Evolutionary conservation across 306 rosid genomes (phyloP).

Genomic region (Dalbergia oliveri): DNA sequence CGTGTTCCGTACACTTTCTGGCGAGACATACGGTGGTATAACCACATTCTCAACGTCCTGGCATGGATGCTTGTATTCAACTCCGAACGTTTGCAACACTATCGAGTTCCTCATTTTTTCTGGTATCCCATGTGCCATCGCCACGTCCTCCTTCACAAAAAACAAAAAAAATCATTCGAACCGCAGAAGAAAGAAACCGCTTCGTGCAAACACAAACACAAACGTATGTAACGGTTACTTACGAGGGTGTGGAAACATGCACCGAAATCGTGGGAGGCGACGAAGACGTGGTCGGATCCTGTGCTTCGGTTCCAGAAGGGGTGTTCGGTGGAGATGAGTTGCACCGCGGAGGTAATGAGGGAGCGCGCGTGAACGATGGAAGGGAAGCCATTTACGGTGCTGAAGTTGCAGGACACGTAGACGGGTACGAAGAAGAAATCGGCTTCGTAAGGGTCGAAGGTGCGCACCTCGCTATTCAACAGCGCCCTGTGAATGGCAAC

Average conservation of each 20-base stretch:
- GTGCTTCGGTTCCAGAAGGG: slow-evolving; percentile 69
- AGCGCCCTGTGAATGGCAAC: slow-evolving; percentile 84
- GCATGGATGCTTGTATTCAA: slow-evolving; percentile 65
- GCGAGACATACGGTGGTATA: slow-evolving; percentile 74
- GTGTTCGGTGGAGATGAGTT: slow-evolving; percentile 51
- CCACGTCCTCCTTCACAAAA: slow-evolving; percentile 67
- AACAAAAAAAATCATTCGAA: neutral
- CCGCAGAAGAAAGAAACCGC: neutral
- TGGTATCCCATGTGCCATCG: slow-evolving; percentile 66
- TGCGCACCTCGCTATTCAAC: slow-evolving; percentile 63
- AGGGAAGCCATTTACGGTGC: slow-evolving; percentile 82
- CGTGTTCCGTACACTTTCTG: slow-evolving; percentile 53
- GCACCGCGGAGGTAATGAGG: slow-evolving; percentile 68
- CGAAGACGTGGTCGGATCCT: slow-evolving; percentile 82
- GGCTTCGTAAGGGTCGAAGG: slow-evolving; percentile 75
- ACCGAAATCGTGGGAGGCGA: slow-evolving; percentile 83
- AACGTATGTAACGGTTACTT: neutral
- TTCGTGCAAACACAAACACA: neutral
- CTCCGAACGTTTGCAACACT: slow-evolving; percentile 78
- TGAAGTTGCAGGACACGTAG: slow-evolving; percentile 93
- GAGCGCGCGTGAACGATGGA: slow-evolving; percentile 78
- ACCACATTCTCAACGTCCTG: slow-evolving; percentile 77
- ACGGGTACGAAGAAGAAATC: slow-evolving; percentile 94
- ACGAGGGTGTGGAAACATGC: slow-evolving; percentile 84
- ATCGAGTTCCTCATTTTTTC: slow-evolving; percentile 66